Percentiles rank a stretch among this genome's conserved stretches.
These are phyloP conservation scores for Pyrenochaeta sp. DNA, from an alignment of 2,329 filamentous ascomycete species.

Conservation along the genomic window DNA sequence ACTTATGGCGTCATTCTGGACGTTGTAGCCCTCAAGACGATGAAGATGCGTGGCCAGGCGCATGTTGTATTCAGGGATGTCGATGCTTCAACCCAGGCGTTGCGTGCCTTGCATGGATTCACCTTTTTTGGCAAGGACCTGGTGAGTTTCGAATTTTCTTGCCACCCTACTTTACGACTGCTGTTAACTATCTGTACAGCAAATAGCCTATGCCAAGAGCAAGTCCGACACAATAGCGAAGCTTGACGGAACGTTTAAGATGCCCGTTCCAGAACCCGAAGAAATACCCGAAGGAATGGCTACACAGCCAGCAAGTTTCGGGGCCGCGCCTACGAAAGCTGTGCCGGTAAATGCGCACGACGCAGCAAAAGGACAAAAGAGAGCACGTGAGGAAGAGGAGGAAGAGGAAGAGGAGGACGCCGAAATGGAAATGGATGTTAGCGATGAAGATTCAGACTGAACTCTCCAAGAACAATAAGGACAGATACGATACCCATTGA, in stretches of 20 bases:
- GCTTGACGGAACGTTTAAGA: conserved; percentile 87
- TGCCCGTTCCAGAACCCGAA: conserved; percentile 59
- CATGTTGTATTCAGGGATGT: conserved; percentile 91
- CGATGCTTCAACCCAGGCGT: conserved; percentile 90
- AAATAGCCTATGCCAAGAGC: conserved; percentile 88
- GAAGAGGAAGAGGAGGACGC: conserved; percentile 63
- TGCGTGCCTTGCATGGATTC: conserved; percentile 86
- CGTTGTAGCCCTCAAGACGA: conserved; percentile 86
- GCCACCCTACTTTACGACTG: neutral
- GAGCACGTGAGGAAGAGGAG: conserved; percentile 70
- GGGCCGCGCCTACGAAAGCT: conserved; percentile 38
- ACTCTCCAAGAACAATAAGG: neutral
- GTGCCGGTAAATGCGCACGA: conserved; percentile 46
- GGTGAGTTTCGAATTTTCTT: conserved; percentile 63
- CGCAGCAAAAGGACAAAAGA: conserved; percentile 69
- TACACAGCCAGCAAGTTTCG: conserved; percentile 56
- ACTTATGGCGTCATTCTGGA: conserved; percentile 94
- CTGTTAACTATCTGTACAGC: conserved; percentile 61
- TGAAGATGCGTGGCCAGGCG: conserved; percentile 94
- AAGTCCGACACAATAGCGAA: conserved; percentile 90
- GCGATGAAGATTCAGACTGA: conserved; percentile 71
- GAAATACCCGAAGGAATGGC: conserved; percentile 27
- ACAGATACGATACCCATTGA: conserved; percentile 25
- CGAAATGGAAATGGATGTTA: conserved; percentile 71
- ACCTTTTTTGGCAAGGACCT: conserved; percentile 85